Base-by-base conservation (phyloP, 1,284 basidiomycete genomes). In the Sporisorium iseilematis-ciliati region DNA sequence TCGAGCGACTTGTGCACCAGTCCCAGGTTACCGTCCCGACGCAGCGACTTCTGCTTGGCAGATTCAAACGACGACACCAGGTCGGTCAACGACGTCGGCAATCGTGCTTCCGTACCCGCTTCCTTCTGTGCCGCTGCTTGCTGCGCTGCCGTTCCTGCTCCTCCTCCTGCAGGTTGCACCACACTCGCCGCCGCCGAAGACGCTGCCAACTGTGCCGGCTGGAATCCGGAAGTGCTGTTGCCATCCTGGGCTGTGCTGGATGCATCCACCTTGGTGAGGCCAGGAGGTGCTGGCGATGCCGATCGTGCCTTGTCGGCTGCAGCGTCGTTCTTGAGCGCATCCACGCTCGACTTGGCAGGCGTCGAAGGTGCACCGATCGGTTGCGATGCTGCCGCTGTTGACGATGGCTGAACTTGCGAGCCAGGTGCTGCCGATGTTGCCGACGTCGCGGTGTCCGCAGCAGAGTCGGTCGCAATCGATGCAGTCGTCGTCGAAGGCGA, bases 41-140 rank as follows among this genome's bases (percentile, higher is more conserved):
- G 91, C 83, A 92, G 89, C 40, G 93, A 81, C 85, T 96, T 95
- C 87, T 95, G 94, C 96, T 99, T 72, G 94, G 83, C 94, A 52
- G 90, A 92, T 87, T 98, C 96, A 84, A 98, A 99, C 51, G 93
- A 95, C 35, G 92, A 91, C 45, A 98, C 95, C 57, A 99, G 88
- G 85, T 97, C 95, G 18, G 94, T 93, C 80, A 99, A 85, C 48
- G 92, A 93, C 48, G 91, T 92, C 59, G 90, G 95, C 88, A 84
- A 83, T 35, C 80, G 76, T 52, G 77, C 78, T 60, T 84, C 80
- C 48, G 72, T 75, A 23, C 77, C 79, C 40, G 65, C 69, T 62
- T 76, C 76, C 68, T 60, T 76, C 57, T 62, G 80, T 61, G 64
- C 78, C 45, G 79, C 74, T 23, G 59, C 77, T 59, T 75, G 59